A percentile compares a stretch with the other conserved stretches of the same genome.
These are phyloP conservation scores for Xylaria digitata DNA, from an alignment of 2,329 filamentous ascomycete genomes.

Conservation along the genomic window DNA sequence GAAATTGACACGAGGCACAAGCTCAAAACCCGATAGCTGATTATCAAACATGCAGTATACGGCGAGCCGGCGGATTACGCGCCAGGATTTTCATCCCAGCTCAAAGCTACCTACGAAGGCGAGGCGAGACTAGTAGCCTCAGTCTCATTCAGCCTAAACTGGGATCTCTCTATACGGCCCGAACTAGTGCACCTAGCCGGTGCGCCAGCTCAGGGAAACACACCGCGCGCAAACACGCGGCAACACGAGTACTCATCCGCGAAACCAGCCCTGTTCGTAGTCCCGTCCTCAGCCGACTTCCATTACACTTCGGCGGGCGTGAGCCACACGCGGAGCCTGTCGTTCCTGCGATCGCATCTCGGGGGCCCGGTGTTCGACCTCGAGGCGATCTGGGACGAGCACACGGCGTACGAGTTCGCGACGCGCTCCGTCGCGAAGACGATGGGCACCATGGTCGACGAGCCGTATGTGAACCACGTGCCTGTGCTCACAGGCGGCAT, in stretches of 20 bases:
- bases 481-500: constrained; percentile 76
- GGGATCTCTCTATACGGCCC: constrained; percentile 43
- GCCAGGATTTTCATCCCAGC: constrained; percentile 26
- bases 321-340: constrained; percentile 73
- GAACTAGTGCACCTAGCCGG: constrained; percentile 49
- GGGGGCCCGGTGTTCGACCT: constrained; percentile 77
- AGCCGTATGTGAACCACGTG: constrained; percentile 83
- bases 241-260: constrained; percentile 30
- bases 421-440: constrained; percentile 76
- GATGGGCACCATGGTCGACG: constrained; percentile 83
- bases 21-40: constrained; percentile 2
- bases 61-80: constrained; percentile 42
- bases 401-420: constrained; percentile 77
- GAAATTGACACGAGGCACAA: neutral
- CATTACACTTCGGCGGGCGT: constrained; percentile 66
- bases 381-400: constrained; percentile 83
- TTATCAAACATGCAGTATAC: constrained; percentile 35
- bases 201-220: neutral
- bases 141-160: constrained; percentile 49
- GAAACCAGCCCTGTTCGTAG: constrained; percentile 48
- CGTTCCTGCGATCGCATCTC: constrained; percentile 72
- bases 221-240: constrained; percentile 13
- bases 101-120: constrained; percentile 38
- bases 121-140: constrained; percentile 47
- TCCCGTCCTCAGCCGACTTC: constrained; percentile 59